phyloP scores from a whole-genome alignment of 148 eudicot genomes.

The Nepenthes mirabilis region DNA sequence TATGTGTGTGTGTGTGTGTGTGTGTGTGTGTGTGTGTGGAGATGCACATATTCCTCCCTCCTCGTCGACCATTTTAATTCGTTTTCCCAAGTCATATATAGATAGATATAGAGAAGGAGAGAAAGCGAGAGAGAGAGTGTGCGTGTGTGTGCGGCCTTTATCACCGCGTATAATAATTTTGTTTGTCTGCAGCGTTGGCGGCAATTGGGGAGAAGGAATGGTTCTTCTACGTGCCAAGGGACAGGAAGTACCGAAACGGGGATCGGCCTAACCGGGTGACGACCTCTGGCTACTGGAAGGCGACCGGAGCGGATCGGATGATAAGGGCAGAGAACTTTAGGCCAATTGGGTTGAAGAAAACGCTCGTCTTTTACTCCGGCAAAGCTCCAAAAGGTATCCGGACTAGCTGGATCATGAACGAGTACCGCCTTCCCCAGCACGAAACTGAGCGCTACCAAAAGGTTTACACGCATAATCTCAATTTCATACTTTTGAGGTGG shows the following conservation, averaged over 20 bases:
- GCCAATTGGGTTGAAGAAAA: constrained; percentile 47
- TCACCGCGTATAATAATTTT: too few relatives aligned
- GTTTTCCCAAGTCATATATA: too few relatives aligned
- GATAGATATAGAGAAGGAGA: too few relatives aligned
- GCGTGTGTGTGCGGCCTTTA: too few relatives aligned
- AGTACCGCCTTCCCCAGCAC: constrained; percentile 57
- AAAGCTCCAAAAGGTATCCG: constrained; percentile 67
- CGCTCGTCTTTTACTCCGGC: constrained; percentile 57
- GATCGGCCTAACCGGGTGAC: constrained; percentile 59
- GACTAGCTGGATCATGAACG: constrained; percentile 73
- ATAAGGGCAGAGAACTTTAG: constrained; percentile 27
- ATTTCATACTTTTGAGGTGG: background rate
- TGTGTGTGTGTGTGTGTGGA: too few relatives aligned
- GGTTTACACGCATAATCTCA: constrained; percentile 10
- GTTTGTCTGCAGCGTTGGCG: constrained; percentile 25
- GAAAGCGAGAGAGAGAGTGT: too few relatives aligned
- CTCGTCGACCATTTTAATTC: too few relatives aligned
- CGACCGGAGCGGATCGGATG: constrained; percentile 52
- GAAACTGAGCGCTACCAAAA: constrained; percentile 37
- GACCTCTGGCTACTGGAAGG: constrained; percentile 61
- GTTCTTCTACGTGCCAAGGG: constrained; percentile 57
- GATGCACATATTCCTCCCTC: too few relatives aligned
- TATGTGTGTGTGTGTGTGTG: too few relatives aligned
- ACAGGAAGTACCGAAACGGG: constrained; percentile 51
- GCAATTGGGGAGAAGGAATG: constrained; percentile 51